A percentile compares a stretch with the other conserved stretches of the same genome.
Conservation (phyloP, 805 yeast genomes). For the Torulaspora delbrueckii region DNA sequence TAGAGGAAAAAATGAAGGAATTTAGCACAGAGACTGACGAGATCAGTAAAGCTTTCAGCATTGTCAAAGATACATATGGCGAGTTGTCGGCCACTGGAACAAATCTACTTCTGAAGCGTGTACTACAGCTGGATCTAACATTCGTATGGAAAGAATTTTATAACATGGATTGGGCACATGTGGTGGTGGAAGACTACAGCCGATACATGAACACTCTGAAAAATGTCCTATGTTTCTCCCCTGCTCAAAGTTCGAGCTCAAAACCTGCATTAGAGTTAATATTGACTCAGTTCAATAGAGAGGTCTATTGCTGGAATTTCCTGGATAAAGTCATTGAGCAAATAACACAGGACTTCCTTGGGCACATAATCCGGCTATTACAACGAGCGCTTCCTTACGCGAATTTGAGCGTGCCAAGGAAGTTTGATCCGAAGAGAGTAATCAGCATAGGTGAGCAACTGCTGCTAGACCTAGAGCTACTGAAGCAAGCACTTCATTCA, state of each 20-base stretch:
- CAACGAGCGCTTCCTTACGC: slow-evolving; percentile 64
- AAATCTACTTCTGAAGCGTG: slow-evolving; percentile 48
- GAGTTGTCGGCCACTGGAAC: slow-evolving; percentile 56
- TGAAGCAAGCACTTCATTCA: slow-evolving; percentile 49
- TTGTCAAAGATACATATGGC: slow-evolving; percentile 51
- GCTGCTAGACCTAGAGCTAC: slow-evolving; percentile 60
- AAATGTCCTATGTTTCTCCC: slow-evolving; percentile 34
- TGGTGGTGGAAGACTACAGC: slow-evolving; percentile 67
- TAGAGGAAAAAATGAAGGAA: slow-evolving; percentile 55
- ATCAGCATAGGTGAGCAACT: slow-evolving; percentile 67
- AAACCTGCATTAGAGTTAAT: slow-evolving; percentile 34
- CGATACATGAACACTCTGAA: slow-evolving; percentile 60
- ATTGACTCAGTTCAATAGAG: slow-evolving; percentile 59
- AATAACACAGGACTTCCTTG: slow-evolving; percentile 50
- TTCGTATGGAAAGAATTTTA: slow-evolving; percentile 80
- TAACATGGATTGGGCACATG: slow-evolving; percentile 68
- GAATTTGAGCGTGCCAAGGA: slow-evolving; percentile 14
- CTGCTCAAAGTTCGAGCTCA: slow-evolving; percentile 24
- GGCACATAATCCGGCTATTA: slow-evolving; percentile 49
- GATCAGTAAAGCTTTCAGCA: slow-evolving; percentile 48
- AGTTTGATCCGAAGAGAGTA: slow-evolving; percentile 25
- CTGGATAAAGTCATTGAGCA: slow-evolving; percentile 72
- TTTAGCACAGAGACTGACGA: slow-evolving; percentile 40
- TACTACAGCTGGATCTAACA: slow-evolving; percentile 53
- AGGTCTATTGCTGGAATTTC: slow-evolving; percentile 63